Base-by-base conservation (phyloP, 768 basidiomycete species). In the Pisolithus tinctorius region DNA sequence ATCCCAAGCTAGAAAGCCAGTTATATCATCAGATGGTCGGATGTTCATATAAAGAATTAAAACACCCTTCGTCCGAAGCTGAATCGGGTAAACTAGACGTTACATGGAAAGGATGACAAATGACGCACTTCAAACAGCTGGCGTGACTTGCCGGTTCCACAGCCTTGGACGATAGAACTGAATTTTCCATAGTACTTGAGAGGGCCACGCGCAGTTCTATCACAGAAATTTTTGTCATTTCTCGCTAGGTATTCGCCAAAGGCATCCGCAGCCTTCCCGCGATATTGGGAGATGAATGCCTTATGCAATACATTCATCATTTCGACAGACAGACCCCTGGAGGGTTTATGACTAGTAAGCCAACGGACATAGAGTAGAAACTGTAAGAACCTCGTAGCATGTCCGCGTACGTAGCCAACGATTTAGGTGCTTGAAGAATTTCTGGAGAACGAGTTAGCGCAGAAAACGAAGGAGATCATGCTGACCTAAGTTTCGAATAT, bases 31-130 rank as follows among this genome's bases (percentile, higher is more conserved):
- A 6, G 17, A 9, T 2, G 1, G 31, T 6, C 51, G 54, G 6
- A 61, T 4, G 49, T 56, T 58, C 46, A 61, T 59, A 37, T 61
- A 63, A 1, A 61, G 36, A 0, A 63, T 62, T 0, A 58, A 5
- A 34, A 58, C 53, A 4, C 36, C n/a, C 7, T 53, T 61, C 31
- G 9, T 27, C 51, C 48, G 2, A 34, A 34, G 41, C 47, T 31
- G 23, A 59, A 41, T 56, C 56, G 6, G 31, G 2, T 13, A 44
- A 30, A 45, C 4, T 51, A 43, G 17, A 7, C 42, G n/a, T 8
- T 0, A 16, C 4, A 10, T 9, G 38, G n/a, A 14, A 45, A 6
- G 10, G 8, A 42, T 4, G 14, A 1, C 14, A 42, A n/a, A 20
- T 10, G 8, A 10, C 26, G 38, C 45, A 54, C 53, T 44, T 54